Conservation (phyloP, 345 rosid genomes). For the Eucalyptus viminalis region DNA sequence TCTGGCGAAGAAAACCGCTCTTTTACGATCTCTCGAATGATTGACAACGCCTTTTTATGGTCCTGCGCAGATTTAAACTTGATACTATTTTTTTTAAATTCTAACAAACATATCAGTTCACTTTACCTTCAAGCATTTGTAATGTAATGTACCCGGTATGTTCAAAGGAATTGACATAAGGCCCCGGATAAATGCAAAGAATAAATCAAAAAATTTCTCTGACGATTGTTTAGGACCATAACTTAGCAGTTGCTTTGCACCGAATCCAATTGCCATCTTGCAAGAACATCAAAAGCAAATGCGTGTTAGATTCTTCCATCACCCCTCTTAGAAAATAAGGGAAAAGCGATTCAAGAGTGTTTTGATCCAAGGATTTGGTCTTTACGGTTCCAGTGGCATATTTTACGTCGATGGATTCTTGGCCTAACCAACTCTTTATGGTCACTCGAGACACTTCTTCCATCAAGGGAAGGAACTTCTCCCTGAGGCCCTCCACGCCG, state of each 20-base stretch:
- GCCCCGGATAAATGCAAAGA: neutral
- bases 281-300: neutral
- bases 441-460: neutral
- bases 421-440: neutral
- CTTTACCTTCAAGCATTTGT: slow-evolving; percentile 22
- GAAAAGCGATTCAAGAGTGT: neutral
- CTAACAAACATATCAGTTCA: neutral
- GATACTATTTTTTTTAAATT: neutral
- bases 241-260: slow-evolving; percentile 2
- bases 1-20: neutral
- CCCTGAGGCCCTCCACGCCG: slow-evolving; percentile 4
- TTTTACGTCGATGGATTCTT: neutral
- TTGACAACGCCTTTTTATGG: neutral
- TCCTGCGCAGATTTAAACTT: neutral
- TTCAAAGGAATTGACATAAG: slow-evolving; percentile 20
- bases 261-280: slow-evolving; percentile 7
- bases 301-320: neutral
- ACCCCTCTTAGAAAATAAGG: neutral
- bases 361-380: neutral
- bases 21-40: neutral
- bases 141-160: slow-evolving; percentile 17
- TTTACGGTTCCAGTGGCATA: neutral
- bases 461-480: slow-evolving; percentile 1
- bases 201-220: neutral
- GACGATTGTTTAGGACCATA: neutral